A percentile compares a stretch with the other conserved stretches of the same genome.
phyloP scores from a whole-genome alignment of 129 eudicot genomes.

The Silybum marianum region DNA sequence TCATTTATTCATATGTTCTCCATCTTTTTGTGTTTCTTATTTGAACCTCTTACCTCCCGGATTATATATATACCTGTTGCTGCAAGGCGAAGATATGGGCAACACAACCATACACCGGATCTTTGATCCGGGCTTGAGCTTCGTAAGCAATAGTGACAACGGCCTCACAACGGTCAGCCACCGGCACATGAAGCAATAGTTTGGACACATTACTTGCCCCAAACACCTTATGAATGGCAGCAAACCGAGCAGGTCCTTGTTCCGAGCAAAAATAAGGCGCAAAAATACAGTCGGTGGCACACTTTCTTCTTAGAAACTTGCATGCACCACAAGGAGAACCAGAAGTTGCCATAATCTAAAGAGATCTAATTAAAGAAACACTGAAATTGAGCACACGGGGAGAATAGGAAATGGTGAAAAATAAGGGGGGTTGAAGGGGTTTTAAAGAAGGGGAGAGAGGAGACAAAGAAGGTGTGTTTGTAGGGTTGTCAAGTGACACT shows the following conservation, averaged over 20 bases:
- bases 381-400: slow-evolving; percentile 50
- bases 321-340: slow-evolving; percentile 99
- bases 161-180: slow-evolving; percentile 83
- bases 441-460: slow-evolving; percentile 51
- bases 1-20: not conserved
- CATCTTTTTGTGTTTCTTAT: not conserved
- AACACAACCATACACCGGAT: slow-evolving; percentile 98
- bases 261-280: slow-evolving; percentile 97
- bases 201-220: slow-evolving; percentile 98
- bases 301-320: slow-evolving; percentile 91
- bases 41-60: not conserved
- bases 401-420: slow-evolving; percentile 72
- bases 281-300: slow-evolving; percentile 87
- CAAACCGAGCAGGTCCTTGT: slow-evolving; percentile 93
- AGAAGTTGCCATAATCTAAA: slow-evolving; percentile 40
- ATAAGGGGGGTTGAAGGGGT: slow-evolving; percentile 29
- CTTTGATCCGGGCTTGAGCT: slow-evolving; percentile 95
- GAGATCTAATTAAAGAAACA: not conserved
- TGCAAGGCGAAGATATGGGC: slow-evolving; percentile 93
- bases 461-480: slow-evolving; percentile 70
- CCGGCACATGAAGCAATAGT: slow-evolving; percentile 75
- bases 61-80: slow-evolving; percentile 55
- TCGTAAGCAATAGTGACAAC: slow-evolving; percentile 97
- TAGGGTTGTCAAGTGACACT: slow-evolving; percentile 75
- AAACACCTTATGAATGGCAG: slow-evolving; percentile 97